phyloP scores from a whole-genome alignment of 768 basidiomycete genomes.

The Suillus bovinus region DNA sequence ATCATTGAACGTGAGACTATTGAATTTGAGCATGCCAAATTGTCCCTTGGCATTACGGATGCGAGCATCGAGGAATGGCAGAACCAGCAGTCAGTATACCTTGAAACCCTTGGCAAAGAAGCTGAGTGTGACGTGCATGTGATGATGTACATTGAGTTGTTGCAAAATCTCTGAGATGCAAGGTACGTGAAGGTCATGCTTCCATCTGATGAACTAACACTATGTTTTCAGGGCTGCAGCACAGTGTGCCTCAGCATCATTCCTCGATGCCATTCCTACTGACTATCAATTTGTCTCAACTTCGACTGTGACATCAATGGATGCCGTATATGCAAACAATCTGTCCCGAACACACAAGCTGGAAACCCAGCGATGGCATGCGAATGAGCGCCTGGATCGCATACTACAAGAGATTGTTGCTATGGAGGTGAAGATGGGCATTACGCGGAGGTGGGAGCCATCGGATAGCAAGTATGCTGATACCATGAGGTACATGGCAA shows the following conservation, averaged over 20 bases:
- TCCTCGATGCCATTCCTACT: constrained; percentile 12
- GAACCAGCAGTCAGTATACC: constrained; percentile 21
- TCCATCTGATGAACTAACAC: constrained; percentile 4
- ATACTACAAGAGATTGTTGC: constrained; percentile 21
- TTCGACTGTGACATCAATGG: constrained; percentile 11
- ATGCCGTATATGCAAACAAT: constrained; percentile 12
- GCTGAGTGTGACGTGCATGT: constrained; percentile 27
- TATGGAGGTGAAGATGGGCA: constrained; percentile 28
- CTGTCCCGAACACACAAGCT: constrained; percentile 22
- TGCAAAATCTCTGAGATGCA: constrained; percentile 1
- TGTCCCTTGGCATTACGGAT: background rate
- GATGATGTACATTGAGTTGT: constrained; percentile 6
- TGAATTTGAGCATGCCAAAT: background rate
- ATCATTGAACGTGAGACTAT: constrained; percentile 8
- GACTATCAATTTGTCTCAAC: constrained; percentile 16
- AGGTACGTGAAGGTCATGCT: background rate
- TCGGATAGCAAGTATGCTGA: constrained; percentile 24
- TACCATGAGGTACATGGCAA: constrained; percentile 5
- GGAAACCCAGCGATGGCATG: constrained; percentile 24
- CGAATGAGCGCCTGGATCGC: constrained; percentile 18
- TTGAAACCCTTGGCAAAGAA: constrained; percentile 28
- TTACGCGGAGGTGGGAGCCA: constrained; percentile 30
- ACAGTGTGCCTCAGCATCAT: constrained; percentile 2
- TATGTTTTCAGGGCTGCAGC: constrained; percentile 14
- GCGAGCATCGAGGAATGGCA: background rate